Percentiles rank a stretch among this genome's conserved stretches.
phyloP scores from a whole-genome alignment of 305 asterid species.

The Striga hermonthica region DNA sequence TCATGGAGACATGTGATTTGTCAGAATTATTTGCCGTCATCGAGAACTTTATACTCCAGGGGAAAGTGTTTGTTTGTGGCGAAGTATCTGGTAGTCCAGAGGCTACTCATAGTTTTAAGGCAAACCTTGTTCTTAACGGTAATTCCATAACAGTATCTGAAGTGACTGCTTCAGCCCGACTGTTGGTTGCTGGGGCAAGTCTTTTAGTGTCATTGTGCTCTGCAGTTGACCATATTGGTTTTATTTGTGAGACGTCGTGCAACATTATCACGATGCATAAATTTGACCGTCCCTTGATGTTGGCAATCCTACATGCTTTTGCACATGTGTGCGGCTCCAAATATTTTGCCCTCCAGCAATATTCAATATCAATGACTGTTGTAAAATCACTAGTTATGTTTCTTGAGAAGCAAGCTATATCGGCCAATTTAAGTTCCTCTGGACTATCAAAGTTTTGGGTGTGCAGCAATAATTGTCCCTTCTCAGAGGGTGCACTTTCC shows the following conservation, averaged over 20 bases:
- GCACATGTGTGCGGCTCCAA: conserved; percentile 63
- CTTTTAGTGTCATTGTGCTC: conserved; percentile 68
- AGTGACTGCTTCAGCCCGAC: conserved; percentile 52
- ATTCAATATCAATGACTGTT: conserved; percentile 53
- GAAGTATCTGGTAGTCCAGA: conserved; percentile 39
- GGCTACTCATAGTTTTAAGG: conserved; percentile 33
- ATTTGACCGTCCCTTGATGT: conserved; percentile 37
- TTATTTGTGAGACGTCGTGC: conserved; percentile 75
- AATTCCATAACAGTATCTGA: conserved; percentile 38
- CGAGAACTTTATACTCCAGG: conserved; percentile 63
- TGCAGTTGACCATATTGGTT: conserved; percentile 63
- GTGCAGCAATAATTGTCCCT: conserved; percentile 56
- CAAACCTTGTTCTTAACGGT: conserved; percentile 43
- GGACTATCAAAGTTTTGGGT: conserved; percentile 38
- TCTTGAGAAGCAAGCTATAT: conserved; percentile 48
- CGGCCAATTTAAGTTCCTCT: conserved; percentile 32
- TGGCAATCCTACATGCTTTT: conserved; percentile 72
- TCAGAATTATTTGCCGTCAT: conserved; percentile 51
- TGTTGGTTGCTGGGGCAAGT: conserved; percentile 57
- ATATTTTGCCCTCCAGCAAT: conserved; percentile 51
- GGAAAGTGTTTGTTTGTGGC: conserved; percentile 46
- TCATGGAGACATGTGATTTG: conserved; percentile 51
- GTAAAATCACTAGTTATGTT: conserved; percentile 63
- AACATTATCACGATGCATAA: conserved; percentile 46
- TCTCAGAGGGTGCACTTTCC: conserved; percentile 54